phyloP scores from a whole-genome alignment of 2,329 filamentous ascomycete genomes.

The Fusarium denticulatum region DNA sequence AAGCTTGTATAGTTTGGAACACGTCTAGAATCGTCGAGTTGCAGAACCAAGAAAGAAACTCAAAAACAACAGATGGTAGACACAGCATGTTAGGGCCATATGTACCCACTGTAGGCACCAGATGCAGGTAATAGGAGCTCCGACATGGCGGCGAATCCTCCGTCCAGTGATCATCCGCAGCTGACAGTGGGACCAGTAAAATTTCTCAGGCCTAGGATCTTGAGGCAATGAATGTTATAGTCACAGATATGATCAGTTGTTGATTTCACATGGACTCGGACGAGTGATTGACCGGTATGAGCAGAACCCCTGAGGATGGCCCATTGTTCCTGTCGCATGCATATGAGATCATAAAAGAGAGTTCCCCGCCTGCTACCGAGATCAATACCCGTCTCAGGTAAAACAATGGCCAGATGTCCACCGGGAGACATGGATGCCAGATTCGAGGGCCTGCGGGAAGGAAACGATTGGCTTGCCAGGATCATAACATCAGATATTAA shows the following conservation, averaged over 20 bases:
- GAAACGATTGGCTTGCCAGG: background rate
- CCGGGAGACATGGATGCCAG: background rate
- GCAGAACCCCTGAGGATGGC: background rate
- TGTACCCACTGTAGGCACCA: background rate
- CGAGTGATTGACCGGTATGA: background rate
- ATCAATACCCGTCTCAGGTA: fast-evolving
- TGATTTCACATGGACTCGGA: background rate
- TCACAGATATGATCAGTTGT: background rate
- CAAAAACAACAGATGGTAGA: background rate
- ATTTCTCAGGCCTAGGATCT: background rate
- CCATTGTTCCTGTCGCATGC: background rate
- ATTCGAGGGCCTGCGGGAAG: background rate
- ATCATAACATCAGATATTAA: background rate
- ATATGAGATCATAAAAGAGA: background rate
- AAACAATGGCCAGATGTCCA: background rate
- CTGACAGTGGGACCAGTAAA: background rate
- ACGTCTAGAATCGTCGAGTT: background rate
- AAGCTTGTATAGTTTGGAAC: too few relatives aligned
- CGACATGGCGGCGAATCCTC: background rate
- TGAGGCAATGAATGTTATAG: background rate
- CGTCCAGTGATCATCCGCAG: background rate
- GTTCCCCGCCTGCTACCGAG: background rate
- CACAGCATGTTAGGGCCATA: background rate
- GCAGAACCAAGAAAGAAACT: background rate
- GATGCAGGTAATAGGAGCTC: background rate